Base-by-base conservation (phyloP, 768 basidiomycete species). In the Rossbeevera mucosa region DNA sequence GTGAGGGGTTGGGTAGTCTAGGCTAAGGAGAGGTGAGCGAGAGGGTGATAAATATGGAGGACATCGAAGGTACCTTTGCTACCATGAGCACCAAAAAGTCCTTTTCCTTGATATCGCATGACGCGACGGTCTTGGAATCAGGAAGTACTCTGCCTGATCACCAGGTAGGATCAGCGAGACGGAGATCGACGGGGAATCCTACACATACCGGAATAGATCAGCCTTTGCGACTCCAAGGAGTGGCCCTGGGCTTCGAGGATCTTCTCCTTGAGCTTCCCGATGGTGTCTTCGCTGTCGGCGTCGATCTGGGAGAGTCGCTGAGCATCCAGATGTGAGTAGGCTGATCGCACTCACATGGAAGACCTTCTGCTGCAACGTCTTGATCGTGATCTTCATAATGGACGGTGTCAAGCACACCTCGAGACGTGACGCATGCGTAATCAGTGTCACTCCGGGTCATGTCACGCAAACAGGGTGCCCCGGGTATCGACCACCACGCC, bases 71-170 rank as follows among this genome's bases (percentile, higher is more conserved):
- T 56, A 94, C 94, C 83, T 96, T 98, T 47, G 93, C 82, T 29
- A 97, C 91, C 95, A 98, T 99, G 40, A 99, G 82, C n/a, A 99
- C 96, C 54, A 98, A 74, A 74, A 99, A 99, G 70, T 96, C 95
- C 75, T 96, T 98, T 72, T 98, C 95, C 74, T 96, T 94, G 77
- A 98, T 90, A 49, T 87, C 83, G 64, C 87, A 89, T 43, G 88
- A 86, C 61, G 80, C 88, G 30, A 99, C 80, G 2, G 87, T 88
- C 76, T 94, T 94, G 53, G 83, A 81, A 68, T 99, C 94, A 9
- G 81, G 66, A 20, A 98, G 79, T 44, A 99, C 87, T 77, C 95
- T 94, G 50, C 96, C 95, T 96, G 66, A 22, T 56, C 47, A 20
- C 36, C 14, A 28, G 26, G 36, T 20, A 21, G 26, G 30, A 46